A percentile compares a stretch with the other conserved stretches of the same genome.
These are phyloP conservation scores for Aphanomyces stellatus DNA, from an alignment of 352 stramenopile species.

Conservation along the genomic window DNA sequence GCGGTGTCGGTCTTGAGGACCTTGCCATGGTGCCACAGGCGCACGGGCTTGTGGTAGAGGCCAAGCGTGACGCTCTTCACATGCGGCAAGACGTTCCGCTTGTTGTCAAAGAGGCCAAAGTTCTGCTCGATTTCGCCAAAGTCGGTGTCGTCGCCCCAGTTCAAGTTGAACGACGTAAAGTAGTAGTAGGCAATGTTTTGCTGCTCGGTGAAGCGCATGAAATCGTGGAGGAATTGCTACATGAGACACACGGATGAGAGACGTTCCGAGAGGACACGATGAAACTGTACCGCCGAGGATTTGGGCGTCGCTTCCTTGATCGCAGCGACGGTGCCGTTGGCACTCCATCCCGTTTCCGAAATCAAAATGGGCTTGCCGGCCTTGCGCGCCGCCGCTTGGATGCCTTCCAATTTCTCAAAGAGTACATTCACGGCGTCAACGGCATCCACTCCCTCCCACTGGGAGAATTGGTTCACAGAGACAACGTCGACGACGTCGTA, in stretches of 20 bases:
- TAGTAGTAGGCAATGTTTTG: conserved; percentile 62
- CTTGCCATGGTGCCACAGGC: conserved; percentile 27
- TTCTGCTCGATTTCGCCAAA: conserved; percentile 36
- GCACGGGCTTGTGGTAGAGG: not conserved
- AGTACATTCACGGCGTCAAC: conserved; percentile 35
- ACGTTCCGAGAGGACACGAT: no score
- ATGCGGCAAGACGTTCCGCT: conserved; percentile 28
- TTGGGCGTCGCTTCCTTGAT: conserved; percentile 29
- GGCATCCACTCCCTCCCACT: conserved; percentile 44
- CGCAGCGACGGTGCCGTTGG: conserved; percentile 24
- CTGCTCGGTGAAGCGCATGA: conserved; percentile 40
- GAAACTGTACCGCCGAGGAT: not conserved
- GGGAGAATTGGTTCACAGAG: conserved; percentile 72
- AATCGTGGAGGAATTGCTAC: conserved; percentile 28
- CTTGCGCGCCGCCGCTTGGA: conserved; percentile 30
- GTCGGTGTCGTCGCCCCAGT: conserved; percentile 32
- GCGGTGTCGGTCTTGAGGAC: conserved; percentile 25
- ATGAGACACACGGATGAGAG: no score
- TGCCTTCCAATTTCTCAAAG: conserved; percentile 43
- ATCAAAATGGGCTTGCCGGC: conserved; percentile 56
- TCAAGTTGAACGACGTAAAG: conserved; percentile 56
- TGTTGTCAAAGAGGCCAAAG: conserved; percentile 52
- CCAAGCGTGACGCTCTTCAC: conserved; percentile 12
- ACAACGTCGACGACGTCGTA: conserved; percentile 57
- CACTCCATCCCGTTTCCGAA: conserved; percentile 57